Percentiles rank a stretch among this genome's conserved stretches.
These are phyloP conservation scores for Talinum fruticosum DNA, from an alignment of 148 eudicot genomes.

Conservation along the genomic window DNA sequence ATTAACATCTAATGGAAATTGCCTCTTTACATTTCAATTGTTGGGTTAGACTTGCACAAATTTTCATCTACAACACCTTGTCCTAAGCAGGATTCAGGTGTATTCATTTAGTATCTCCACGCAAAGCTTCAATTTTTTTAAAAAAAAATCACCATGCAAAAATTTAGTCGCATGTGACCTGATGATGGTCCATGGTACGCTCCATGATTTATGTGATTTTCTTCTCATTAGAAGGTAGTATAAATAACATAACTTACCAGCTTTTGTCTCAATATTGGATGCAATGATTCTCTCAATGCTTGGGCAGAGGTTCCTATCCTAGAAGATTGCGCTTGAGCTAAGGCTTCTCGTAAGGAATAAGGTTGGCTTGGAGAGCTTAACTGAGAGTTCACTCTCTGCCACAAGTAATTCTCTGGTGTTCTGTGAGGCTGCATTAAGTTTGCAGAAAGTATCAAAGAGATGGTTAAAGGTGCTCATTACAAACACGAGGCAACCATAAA, in stretches of 20 bases:
- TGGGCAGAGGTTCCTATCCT: constrained; percentile 93
- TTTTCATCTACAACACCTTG: background rate
- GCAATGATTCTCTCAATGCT: constrained; percentile 95
- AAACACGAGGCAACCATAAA: constrained; percentile 6
- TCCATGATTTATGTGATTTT: background rate
- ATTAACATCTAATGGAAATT: background rate
- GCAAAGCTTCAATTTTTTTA: no score
- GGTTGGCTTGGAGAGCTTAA: constrained; percentile 99
- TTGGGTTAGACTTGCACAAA: background rate
- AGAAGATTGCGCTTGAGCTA: constrained; percentile 97
- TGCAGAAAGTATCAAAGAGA: background rate
- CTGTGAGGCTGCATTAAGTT: constrained; percentile 70
- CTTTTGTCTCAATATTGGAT: constrained; percentile 94
- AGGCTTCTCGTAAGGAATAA: constrained; percentile 97
- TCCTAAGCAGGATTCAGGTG: background rate
- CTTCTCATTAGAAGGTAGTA: background rate
- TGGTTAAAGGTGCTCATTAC: background rate
- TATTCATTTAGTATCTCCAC: background rate
- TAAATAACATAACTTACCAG: constrained; percentile 41
- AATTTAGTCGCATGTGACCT: background rate
- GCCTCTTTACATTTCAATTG: background rate
- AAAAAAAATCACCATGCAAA: background rate
- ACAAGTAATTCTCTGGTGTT: constrained; percentile 87
- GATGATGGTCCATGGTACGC: background rate
- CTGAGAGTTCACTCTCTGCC: constrained; percentile 96